Evolutionary conservation across 192 early-diverging fungal species (phyloP).

Genomic region (Piromyces sp.): DNA sequence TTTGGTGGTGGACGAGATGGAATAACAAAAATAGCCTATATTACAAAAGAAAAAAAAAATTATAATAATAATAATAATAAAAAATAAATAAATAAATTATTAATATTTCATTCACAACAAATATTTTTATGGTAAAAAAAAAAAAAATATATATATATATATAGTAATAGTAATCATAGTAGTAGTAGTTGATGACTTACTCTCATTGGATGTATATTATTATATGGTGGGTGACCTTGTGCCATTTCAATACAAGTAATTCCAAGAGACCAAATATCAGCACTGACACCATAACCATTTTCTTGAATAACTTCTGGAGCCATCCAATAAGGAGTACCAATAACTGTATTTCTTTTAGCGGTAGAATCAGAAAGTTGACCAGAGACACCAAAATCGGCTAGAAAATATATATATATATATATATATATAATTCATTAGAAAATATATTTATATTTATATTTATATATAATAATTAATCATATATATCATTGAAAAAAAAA

Average conservation of each 20-base stretch:
- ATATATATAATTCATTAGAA: too few relatives aligned
- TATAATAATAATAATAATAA: too few relatives aligned
- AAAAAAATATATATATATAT: too few relatives aligned
- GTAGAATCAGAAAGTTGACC: constrained; percentile 35
- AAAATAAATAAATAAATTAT: neutral
- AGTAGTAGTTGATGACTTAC: constrained; percentile 7
- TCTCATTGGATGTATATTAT: constrained; percentile 42
- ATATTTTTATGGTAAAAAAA: too few relatives aligned
- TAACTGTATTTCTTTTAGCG: constrained; percentile 35
- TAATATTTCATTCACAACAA: too few relatives aligned
- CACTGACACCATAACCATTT: constrained; percentile 35
- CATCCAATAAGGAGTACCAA: constrained; percentile 59
- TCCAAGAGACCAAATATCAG: constrained; percentile 44
- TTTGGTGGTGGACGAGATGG: constrained; percentile 39
- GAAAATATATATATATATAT: too few relatives aligned
- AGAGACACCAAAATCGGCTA: constrained; percentile 56
- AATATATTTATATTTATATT: too few relatives aligned
- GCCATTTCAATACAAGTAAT: constrained; percentile 51
- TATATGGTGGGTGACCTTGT: constrained; percentile 36
- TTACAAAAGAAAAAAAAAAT: too few relatives aligned
- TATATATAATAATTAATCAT: too few relatives aligned
- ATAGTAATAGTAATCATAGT: too few relatives aligned
- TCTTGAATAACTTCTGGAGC: constrained; percentile 52
- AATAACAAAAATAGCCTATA: constrained; percentile 38
- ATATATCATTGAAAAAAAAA: too few relatives aligned